A percentile compares a stretch with the other conserved stretches of the same genome.
These are phyloP conservation scores for Schoenoplectus triqueter DNA, from an alignment of 202 grass and related monocot genomes.

Conservation along the genomic window DNA sequence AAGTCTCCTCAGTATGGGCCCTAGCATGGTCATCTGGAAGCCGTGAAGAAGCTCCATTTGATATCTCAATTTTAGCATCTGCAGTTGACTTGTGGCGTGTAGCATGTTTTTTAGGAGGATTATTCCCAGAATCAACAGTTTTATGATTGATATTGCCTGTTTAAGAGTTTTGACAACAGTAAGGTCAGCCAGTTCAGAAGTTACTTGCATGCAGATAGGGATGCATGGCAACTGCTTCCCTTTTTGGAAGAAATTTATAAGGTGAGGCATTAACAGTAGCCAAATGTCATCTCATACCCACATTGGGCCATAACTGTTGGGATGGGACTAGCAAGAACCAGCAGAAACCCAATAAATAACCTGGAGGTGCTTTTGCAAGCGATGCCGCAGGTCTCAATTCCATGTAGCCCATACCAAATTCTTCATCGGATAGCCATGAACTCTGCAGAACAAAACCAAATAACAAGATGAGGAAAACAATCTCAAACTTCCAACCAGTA, in stretches of 20 bases:
- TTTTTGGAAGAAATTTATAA: not conserved
- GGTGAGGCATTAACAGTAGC: not conserved
- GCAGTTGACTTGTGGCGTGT: slow-evolving; percentile 59
- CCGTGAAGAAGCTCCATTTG: slow-evolving; percentile 51
- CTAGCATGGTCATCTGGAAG: slow-evolving; percentile 64
- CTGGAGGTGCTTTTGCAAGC: slow-evolving; percentile 55
- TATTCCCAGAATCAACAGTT: slow-evolving; percentile 49
- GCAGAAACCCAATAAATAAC: slow-evolving; percentile 49
- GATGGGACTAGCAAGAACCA: not conserved
- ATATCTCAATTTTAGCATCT: slow-evolving; percentile 70
- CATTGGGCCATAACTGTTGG: too few relatives aligned
- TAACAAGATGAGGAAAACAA: slow-evolving; percentile 15
- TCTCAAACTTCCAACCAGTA: not conserved
- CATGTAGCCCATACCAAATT: slow-evolving; percentile 91
- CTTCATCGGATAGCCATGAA: slow-evolving; percentile 97
- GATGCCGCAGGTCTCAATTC: slow-evolving; percentile 68
- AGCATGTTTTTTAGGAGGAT: slow-evolving; percentile 57
- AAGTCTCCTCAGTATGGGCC: slow-evolving; percentile 56
- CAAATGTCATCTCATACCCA: not conserved
- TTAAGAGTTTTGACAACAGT: slow-evolving; percentile 36
- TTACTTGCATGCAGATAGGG: slow-evolving; percentile 7
- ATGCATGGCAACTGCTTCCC: slow-evolving; percentile 38
- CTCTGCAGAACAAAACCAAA: slow-evolving; percentile 54
- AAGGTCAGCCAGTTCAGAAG: not conserved
- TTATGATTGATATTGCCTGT: slow-evolving; percentile 60